Conservation (phyloP, 768 basidiomycete genomes). For the Chalciporus piperatus region DNA sequence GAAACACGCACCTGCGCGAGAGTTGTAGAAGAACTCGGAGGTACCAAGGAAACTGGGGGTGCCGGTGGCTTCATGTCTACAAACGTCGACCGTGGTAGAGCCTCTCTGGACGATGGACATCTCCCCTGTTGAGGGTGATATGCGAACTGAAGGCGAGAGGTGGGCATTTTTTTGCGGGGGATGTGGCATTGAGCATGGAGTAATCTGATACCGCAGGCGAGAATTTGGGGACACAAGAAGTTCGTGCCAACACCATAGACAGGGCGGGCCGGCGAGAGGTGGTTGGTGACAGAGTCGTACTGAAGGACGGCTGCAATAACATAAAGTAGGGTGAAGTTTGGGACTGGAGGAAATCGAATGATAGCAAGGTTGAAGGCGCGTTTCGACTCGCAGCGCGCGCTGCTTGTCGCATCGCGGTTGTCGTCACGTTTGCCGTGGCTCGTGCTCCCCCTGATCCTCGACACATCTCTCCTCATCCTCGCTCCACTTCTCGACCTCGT, state of each 20-base stretch:
- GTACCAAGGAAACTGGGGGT: constrained; percentile 45
- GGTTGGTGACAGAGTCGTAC: constrained; percentile 66
- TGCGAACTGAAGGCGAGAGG: neutral
- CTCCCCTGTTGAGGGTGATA: constrained; percentile 18
- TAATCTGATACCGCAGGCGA: neutral
- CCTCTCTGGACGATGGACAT: constrained; percentile 41
- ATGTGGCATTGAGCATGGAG: neutral
- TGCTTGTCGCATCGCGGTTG: too few relatives aligned
- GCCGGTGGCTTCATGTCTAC: constrained; percentile 47
- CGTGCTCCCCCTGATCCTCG: too few relatives aligned
- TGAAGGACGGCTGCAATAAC: constrained; percentile 94
- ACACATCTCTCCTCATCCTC: too few relatives aligned
- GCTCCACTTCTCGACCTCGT: too few relatives aligned
- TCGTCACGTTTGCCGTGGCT: too few relatives aligned
- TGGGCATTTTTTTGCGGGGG: neutral
- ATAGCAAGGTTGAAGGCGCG: constrained; percentile 95
- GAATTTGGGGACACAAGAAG: too few relatives aligned
- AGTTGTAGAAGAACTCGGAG: constrained; percentile 65
- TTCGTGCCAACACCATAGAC: constrained; percentile 93
- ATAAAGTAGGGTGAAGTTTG: constrained; percentile 90
- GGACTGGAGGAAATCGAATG: constrained; percentile 99
- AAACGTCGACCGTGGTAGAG: constrained; percentile 64
- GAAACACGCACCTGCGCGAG: constrained; percentile 57
- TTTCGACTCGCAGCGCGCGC: too few relatives aligned
- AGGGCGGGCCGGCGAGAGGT: constrained; percentile 56